Base-by-base conservation (phyloP, 768 basidiomycete species). In the Boletus sp. region DNA sequence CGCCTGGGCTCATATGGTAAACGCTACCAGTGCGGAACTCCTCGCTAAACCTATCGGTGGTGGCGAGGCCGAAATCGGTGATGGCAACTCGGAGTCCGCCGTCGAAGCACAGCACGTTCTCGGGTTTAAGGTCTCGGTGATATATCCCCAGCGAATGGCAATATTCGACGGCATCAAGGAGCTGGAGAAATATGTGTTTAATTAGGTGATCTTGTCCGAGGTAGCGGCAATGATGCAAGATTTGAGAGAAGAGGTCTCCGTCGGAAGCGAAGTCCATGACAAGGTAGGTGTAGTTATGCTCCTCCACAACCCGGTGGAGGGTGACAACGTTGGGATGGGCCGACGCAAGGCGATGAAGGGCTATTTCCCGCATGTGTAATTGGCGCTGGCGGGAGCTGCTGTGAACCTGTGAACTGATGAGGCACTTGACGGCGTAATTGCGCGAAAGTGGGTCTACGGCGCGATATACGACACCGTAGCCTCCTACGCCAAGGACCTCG, bases 1-100 rank as follows among this genome's bases (percentile, higher is more conserved):
- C 72, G 86, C 90, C 93, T 73, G 95, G 95, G 67, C 92, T 94
- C 90, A 98, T 95, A 74, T 97, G 96, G 73, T 94, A 97, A n/a
- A 94, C 85, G 65, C 92, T 94, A n/a, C 95, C 95, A 36, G 94
- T 97, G 50, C 92, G 85, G 73, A 94, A 93, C 72, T 98, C 95
- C 53, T 82, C 82, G 65, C 92, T 94, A 54, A 83, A 77, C 67
- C 82, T 83, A 61, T 96, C 93, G 20, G 89, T 89, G 5, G 95
- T 97, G 3, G 95, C 89, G 7, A 98, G 82, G 24, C 96, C 96
- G 72, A 98, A 98, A 75, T 98, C 96, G 37, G 94, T 95, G 60
- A 98, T 83, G 50, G 91, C 87, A 51, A 97, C 83, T 50, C 83
- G 80, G 61, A 80, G 77, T 47, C 94, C 94, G 60, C 81, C 74